These are phyloP conservation scores for Backusella sp. DNA, from an alignment of 192 early-diverging fungal species.

Conservation along the genomic window DNA sequence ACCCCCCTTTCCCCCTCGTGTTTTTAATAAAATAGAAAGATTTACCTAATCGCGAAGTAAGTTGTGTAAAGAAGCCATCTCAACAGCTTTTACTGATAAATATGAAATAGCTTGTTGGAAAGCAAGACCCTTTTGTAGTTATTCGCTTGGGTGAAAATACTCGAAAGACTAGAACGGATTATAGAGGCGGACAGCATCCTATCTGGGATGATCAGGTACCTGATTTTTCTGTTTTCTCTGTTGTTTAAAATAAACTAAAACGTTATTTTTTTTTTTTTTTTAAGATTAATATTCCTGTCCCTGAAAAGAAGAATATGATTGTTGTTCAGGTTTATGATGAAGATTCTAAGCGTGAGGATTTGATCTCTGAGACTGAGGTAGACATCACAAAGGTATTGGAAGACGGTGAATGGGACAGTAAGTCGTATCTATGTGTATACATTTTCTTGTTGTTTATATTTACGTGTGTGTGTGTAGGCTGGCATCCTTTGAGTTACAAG, in stretches of 20 bases:
- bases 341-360: constrained; percentile 49
- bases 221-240: not conserved
- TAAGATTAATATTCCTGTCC: constrained; percentile 44
- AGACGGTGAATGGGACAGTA: constrained; percentile 56
- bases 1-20: not conserved
- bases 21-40: constrained; percentile 28
- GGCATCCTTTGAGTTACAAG: constrained; percentile 46
- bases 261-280: not conserved
- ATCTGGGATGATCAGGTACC: constrained; percentile 58
- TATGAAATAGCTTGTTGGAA: constrained; percentile 41
- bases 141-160: constrained; percentile 46
- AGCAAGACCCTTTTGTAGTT: constrained; percentile 54
- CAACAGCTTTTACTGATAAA: not conserved
- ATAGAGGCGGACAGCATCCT: constrained; percentile 56
- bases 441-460: not conserved
- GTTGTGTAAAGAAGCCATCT: not conserved
- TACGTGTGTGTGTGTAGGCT: constrained; percentile 34
- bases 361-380: constrained; percentile 51
- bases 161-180: constrained; percentile 46
- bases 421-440: not conserved
- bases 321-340: constrained; percentile 49
- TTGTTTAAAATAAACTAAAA: not conserved
- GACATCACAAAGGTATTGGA: constrained; percentile 50
- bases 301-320: constrained; percentile 46
- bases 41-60: constrained; percentile 41